These are phyloP conservation scores for Daedaleopsis nitida DNA, from an alignment of 768 basidiomycete genomes.

Conservation along the genomic window DNA sequence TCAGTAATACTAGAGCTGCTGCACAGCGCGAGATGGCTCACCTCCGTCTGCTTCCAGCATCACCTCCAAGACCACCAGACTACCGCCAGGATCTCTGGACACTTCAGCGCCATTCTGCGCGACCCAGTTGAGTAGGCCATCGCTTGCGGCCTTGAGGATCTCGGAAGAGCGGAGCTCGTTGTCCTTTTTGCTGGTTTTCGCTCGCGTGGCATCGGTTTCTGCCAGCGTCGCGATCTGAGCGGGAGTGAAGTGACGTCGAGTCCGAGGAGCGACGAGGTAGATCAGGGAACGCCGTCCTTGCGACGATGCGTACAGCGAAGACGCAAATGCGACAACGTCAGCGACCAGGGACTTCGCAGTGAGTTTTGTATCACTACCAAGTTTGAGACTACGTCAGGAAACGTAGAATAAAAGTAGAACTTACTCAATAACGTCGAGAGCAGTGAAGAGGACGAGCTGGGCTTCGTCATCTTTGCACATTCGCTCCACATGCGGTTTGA, in stretches of 20 bases:
- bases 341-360: constrained; percentile 77
- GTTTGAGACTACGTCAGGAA: not conserved
- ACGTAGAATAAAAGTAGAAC: constrained; percentile 22
- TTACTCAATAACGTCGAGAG: constrained; percentile 88
- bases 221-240: constrained; percentile 64
- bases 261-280: constrained; percentile 82
- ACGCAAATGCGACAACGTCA: constrained; percentile 61
- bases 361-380: constrained; percentile 83
- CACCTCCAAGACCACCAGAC: constrained; percentile 75
- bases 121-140: constrained; percentile 72
- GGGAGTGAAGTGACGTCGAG: constrained; percentile 86
- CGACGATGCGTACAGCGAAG: constrained; percentile 57
- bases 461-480: constrained; percentile 91
- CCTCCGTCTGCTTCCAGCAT: constrained; percentile 88
- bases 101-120: constrained; percentile 60
- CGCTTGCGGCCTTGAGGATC: constrained; percentile 72
- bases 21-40: constrained; percentile 37
- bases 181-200: constrained; percentile 86
- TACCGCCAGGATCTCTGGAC: constrained; percentile 76
- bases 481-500: constrained; percentile 87
- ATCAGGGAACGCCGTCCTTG: constrained; percentile 84
- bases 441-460: constrained; percentile 86
- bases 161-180: constrained; percentile 63
- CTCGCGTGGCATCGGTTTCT: constrained; percentile 69
- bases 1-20: not conserved